phyloP scores from a whole-genome alignment of 2,329 filamentous ascomycete species.

The Fusarium subtropicale region DNA sequence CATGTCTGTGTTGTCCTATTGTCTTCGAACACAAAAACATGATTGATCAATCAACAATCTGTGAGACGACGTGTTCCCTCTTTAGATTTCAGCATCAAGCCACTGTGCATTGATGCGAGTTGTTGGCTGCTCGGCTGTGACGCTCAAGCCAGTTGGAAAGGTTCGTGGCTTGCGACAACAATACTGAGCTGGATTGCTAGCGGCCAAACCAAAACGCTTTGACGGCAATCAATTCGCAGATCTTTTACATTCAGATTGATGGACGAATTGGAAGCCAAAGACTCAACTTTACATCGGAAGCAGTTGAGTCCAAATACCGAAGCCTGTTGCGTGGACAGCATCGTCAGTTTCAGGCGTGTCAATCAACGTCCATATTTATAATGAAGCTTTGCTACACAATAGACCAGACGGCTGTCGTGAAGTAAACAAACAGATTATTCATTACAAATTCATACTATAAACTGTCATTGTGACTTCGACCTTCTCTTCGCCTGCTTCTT shows the following conservation, averaged over 20 bases:
- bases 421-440: neutral
- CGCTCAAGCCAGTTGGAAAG: neutral
- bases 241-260: no score
- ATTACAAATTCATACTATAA: neutral
- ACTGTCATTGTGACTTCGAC: neutral
- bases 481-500: neutral
- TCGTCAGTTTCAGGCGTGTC: neutral
- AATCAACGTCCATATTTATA: neutral
- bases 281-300: fast-evolving
- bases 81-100: neutral
- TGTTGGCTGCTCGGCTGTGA: neutral
- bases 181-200: neutral
- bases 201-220: neutral
- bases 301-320: neutral
- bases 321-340: neutral
- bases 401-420: neutral
- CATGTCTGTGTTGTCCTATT: neutral
- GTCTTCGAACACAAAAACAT: neutral
- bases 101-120: neutral
- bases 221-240: neutral
- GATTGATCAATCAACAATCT: neutral
- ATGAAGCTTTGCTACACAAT: neutral
- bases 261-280: neutral
- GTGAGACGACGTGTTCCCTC: fast-evolving
- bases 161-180: slow-evolving; percentile 5